These are phyloP conservation scores for Coleophoma eucalyptorum DNA, from an alignment of 2,329 filamentous ascomycete species.

Conservation along the genomic window DNA sequence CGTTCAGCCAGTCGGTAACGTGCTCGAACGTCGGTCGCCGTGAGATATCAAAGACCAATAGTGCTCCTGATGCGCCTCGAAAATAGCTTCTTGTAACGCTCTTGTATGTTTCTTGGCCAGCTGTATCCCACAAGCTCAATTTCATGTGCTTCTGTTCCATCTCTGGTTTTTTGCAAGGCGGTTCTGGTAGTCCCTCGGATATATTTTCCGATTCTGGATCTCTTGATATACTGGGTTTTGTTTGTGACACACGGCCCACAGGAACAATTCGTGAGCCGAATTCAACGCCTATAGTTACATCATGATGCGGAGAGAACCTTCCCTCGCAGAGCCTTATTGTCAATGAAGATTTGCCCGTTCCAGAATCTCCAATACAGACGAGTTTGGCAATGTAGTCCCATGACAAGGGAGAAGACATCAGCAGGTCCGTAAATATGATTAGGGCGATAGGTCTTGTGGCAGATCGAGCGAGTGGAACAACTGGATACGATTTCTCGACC, in stretches of 20 bases:
- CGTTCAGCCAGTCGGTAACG: conserved; percentile 89
- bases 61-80: conserved; percentile 62
- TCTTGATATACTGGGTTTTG: conserved; percentile 34
- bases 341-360: conserved; percentile 90
- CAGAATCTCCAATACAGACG: conserved; percentile 94
- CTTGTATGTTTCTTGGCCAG: conserved; percentile 96
- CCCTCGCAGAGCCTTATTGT: conserved; percentile 96
- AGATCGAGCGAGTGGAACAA: background rate
- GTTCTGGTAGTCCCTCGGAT: conserved; percentile 46
- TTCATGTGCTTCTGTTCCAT: conserved; percentile 77
- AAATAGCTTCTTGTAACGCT: conserved; percentile 86
- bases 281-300: conserved; percentile 97
- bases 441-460: background rate
- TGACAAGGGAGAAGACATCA: conserved; percentile 57
- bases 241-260: conserved; percentile 58
- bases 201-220: conserved; percentile 20
- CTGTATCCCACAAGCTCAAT: conserved; percentile 90
- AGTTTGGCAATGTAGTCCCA: conserved; percentile 99
- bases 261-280: conserved; percentile 92
- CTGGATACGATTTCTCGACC: background rate
- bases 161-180: conserved; percentile 33
- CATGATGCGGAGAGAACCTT: conserved; percentile 89
- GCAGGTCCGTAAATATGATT: background rate
- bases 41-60: conserved; percentile 94
- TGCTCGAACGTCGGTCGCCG: conserved; percentile 81